Evolutionary conservation across 257 asterid genomes (phyloP).

Genomic region (Solanum bulbocastanum): DNA sequence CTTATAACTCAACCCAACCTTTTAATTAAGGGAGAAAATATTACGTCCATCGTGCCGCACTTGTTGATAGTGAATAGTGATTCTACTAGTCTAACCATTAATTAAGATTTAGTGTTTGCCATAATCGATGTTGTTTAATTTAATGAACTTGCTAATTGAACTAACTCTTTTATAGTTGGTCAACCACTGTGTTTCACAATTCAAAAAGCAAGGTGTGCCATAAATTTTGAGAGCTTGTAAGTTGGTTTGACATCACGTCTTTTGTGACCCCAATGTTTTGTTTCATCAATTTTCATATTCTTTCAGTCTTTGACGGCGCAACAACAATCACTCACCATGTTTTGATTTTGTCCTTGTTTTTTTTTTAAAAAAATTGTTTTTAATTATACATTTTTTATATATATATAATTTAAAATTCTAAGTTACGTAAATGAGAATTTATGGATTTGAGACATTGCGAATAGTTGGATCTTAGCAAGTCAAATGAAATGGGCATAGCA

Average conservation of each 20-base stretch:
- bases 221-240: neutral
- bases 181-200: neutral
- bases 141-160: neutral
- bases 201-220: neutral
- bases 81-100: neutral
- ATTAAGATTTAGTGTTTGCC: neutral
- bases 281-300: too few relatives aligned
- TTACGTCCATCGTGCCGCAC: neutral
- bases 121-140: neutral
- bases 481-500: neutral
- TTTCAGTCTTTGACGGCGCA: neutral
- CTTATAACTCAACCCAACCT: too few relatives aligned
- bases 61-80: neutral
- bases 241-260: neutral
- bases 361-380: neutral
- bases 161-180: neutral
- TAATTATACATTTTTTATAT: neutral
- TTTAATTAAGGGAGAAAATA: neutral
- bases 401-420: neutral
- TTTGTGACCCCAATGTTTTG: neutral
- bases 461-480: neutral
- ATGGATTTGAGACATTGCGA: neutral
- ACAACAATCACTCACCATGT: neutral
- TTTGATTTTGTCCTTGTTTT: neutral
- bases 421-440: neutral